phyloP scores from a whole-genome alignment of 768 basidiomycete genomes.

The Lactarius akahatsu region DNA sequence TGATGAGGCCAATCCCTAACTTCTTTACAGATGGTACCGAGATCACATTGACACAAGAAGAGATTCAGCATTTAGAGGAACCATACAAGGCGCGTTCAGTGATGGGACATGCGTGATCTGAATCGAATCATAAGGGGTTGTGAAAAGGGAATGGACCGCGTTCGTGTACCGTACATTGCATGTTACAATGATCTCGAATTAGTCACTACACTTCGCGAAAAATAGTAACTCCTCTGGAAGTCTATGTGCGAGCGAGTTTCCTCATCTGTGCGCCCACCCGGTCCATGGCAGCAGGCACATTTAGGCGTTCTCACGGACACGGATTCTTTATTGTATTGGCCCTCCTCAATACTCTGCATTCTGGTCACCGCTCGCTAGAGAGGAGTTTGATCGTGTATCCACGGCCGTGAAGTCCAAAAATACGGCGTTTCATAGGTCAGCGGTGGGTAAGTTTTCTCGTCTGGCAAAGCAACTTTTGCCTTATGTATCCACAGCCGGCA shows the following conservation, averaged over 20 bases:
- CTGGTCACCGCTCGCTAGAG: not conserved
- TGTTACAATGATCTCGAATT: not conserved
- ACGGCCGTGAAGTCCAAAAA: constrained; percentile 10
- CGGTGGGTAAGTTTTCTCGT: not conserved
- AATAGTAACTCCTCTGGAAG: constrained; percentile 3
- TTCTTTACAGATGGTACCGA: constrained; percentile 17
- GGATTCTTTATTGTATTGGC: too few relatives aligned
- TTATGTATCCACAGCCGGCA: too few relatives aligned
- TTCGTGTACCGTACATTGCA: too few relatives aligned
- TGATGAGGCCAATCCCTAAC: not conserved
- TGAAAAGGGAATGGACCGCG: not conserved
- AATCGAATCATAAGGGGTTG: not conserved
- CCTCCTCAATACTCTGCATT: not conserved
- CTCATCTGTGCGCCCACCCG: not conserved
- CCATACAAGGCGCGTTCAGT: constrained; percentile 26
- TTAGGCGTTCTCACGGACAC: too few relatives aligned
- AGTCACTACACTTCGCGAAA: not conserved
- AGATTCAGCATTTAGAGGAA: constrained; percentile 24
- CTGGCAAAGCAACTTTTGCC: not conserved
- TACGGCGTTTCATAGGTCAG: constrained; percentile 11
- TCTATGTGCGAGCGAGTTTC: not conserved
- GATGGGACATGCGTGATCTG: not conserved
- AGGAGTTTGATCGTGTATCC: constrained; percentile 14
- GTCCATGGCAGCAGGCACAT: constrained; percentile 10
- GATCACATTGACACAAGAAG: constrained; percentile 18